Percentiles rank a stretch among this genome's conserved stretches.
phyloP scores from a whole-genome alignment of 371 early-diverging fungal genomes.

The Thermomucor indicae-seudaticae region DNA sequence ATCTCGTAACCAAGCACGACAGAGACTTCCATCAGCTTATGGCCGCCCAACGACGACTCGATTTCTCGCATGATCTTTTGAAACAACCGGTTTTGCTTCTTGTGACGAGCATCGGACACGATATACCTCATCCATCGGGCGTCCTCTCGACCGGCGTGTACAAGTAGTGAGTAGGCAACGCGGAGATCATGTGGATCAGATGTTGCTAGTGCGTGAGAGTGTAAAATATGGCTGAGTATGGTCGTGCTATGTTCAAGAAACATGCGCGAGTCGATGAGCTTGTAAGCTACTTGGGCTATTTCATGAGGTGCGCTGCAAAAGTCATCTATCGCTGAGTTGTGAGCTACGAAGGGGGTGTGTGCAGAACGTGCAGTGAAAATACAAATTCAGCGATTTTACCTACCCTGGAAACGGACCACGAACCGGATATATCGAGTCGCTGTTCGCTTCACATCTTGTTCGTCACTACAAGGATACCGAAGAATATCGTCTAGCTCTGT shows the following conservation, averaged over 20 bases:
- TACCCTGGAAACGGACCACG: conserved; percentile 36
- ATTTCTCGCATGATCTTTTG: conserved; percentile 48
- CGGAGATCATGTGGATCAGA: conserved; percentile 28
- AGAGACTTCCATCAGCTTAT: conserved; percentile 33
- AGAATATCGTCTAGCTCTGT: conserved; percentile 49
- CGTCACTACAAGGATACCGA: conserved; percentile 27
- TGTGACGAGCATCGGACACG: conserved; percentile 26
- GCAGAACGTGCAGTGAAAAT: no score
- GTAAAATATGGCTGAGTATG: conserved; percentile 52
- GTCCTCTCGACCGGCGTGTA: conserved; percentile 42
- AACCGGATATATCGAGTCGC: conserved; percentile 37
- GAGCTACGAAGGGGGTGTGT: not conserved
- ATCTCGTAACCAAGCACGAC: conserved; percentile 70
- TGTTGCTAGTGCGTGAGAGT: conserved; percentile 37
- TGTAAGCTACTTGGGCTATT: conserved; percentile 55
- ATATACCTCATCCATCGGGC: conserved; percentile 26
- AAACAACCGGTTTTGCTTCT: conserved; percentile 43
- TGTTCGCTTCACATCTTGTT: conserved; percentile 31
- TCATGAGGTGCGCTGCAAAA: conserved; percentile 46
- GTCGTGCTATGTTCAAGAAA: conserved; percentile 58
- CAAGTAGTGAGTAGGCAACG: conserved; percentile 42
- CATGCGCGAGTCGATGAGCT: conserved; percentile 60
- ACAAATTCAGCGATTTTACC: not conserved
- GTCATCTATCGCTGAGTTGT: conserved; percentile 33
- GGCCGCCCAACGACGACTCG: conserved; percentile 26